phyloP scores from a whole-genome alignment of 176 grass and related monocot genomes.

The Cymbopogon citratus region DNA sequence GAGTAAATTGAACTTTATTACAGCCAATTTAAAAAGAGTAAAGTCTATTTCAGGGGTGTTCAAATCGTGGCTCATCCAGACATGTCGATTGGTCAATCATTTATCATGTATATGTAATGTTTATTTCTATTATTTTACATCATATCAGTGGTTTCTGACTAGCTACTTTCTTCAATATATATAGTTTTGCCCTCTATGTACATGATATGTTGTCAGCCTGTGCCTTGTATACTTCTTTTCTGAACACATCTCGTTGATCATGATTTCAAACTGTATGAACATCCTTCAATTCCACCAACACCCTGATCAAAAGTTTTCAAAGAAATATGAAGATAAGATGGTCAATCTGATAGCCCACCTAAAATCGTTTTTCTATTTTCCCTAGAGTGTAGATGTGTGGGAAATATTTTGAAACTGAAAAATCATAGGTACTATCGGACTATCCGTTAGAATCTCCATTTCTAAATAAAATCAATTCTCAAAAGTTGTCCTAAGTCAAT shows the following conservation, averaged over 20 bases:
- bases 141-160: neutral
- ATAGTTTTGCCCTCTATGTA: constrained; percentile 17
- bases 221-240: neutral
- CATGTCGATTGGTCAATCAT: neutral
- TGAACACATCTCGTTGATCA: neutral
- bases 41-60: neutral
- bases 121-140: constrained; percentile 24
- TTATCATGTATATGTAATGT: constrained; percentile 7
- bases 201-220: constrained; percentile 4
- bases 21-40: neutral
- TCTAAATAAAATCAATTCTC: no score
- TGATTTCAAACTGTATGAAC: neutral
- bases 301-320: neutral
- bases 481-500: no score
- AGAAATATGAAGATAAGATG: constrained; percentile 26
- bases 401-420: neutral
- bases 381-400: neutral
- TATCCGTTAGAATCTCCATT: neutral
- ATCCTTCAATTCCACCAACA: neutral
- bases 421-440: neutral
- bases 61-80: neutral
- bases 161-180: neutral
- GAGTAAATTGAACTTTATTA: neutral
- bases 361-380: neutral
- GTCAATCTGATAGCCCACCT: neutral